phyloP scores from a whole-genome alignment of 2,329 filamentous ascomycete species.

The Talaromyces funiculosus region DNA sequence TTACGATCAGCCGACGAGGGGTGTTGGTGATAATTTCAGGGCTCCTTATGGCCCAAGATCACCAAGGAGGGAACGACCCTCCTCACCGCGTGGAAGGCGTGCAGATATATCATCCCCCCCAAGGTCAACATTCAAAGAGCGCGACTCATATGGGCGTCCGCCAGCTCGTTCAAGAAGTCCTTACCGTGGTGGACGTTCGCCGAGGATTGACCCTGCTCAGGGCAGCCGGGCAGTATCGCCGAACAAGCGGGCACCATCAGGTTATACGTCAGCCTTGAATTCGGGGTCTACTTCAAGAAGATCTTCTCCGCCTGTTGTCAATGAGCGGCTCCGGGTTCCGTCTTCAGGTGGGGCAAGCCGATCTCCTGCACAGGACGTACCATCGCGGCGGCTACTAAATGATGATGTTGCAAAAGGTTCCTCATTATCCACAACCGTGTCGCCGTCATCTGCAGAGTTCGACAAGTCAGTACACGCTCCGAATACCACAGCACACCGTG shows the following conservation, averaged over 20 bases:
- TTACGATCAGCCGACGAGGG: constrained; percentile 28
- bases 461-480: not conserved
- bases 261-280: constrained; percentile 48
- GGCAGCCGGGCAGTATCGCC: constrained; percentile 52
- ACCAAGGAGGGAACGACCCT: constrained; percentile 30
- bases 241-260: constrained; percentile 34
- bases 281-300: constrained; percentile 55
- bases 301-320: constrained; percentile 56
- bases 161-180: constrained; percentile 50
- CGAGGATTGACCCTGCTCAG: constrained; percentile 46
- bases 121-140: constrained; percentile 19
- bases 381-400: not conserved
- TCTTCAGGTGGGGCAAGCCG: constrained; percentile 26
- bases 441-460: not conserved
- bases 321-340: constrained; percentile 36
- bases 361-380: constrained; percentile 2
- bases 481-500: not conserved
- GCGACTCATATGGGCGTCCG: constrained; percentile 31
- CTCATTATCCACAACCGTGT: not conserved
- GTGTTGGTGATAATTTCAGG: constrained; percentile 34
- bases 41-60: constrained; percentile 27
- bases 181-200: constrained; percentile 45
- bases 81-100: constrained; percentile 17
- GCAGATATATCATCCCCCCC: not conserved
- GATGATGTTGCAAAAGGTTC: constrained; percentile 4